Conservation (phyloP, 169 alveolate genomes). For the Fabrea salina region DNA sequence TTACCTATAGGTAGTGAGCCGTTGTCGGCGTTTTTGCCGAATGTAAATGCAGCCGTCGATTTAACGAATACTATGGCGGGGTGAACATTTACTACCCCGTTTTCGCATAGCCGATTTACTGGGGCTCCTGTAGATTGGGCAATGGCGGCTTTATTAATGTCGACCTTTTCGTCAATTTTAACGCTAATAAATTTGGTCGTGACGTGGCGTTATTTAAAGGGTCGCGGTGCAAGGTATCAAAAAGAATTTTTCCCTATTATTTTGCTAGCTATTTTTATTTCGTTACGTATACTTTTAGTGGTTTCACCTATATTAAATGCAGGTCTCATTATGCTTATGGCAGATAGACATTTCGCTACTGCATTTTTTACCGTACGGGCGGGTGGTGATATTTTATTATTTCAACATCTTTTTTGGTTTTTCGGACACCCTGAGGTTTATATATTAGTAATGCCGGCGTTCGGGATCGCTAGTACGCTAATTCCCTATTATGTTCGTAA, state of each 20-base stretch:
- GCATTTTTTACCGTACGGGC: slow-evolving; percentile 63
- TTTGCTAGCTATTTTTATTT: not conserved
- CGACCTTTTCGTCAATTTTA: slow-evolving; percentile 9
- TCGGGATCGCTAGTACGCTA: slow-evolving; percentile 61
- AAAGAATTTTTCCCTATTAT: slow-evolving; percentile 12
- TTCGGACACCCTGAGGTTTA: slow-evolving; percentile 79
- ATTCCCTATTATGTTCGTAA: slow-evolving; percentile 47
- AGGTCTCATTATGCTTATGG: slow-evolving; percentile 56
- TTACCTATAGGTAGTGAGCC: not conserved
- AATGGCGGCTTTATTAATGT: not conserved
- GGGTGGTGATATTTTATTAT: slow-evolving; percentile 73
- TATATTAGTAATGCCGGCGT: slow-evolving; percentile 63
- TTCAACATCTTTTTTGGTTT: slow-evolving; percentile 77
- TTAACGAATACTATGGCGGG: slow-evolving; percentile 31
- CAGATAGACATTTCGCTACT: slow-evolving; percentile 58
- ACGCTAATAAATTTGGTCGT: not conserved
- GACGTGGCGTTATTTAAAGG: slow-evolving; percentile 9
- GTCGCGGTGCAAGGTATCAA: slow-evolving; percentile 18
- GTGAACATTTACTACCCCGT: slow-evolving; percentile 32
- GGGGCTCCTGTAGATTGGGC: slow-evolving; percentile 28
- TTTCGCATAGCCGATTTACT: slow-evolving; percentile 32
- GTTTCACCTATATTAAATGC: slow-evolving; percentile 64
- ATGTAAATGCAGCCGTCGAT: not conserved
- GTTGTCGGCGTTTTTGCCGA: not conserved
- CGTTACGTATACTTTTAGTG: slow-evolving; percentile 28